Evolutionary conservation across 352 stramenopile genomes (phyloP).

Genomic region (Aphanomyces invadans): DNA sequence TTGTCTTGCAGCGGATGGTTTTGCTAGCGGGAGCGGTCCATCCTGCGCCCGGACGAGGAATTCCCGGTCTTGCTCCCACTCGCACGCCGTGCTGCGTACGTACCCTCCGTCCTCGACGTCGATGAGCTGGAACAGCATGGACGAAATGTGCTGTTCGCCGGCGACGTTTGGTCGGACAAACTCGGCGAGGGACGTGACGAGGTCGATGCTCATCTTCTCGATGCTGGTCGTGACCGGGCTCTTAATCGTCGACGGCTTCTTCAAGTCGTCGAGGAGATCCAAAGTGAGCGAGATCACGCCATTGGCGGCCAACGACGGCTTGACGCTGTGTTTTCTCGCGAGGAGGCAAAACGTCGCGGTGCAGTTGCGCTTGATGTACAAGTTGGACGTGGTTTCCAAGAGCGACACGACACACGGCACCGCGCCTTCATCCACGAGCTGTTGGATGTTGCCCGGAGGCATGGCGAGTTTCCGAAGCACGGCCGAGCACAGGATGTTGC

Average conservation of each 20-base stretch:
- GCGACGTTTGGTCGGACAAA: constrained; percentile 50
- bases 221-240: constrained; percentile 30
- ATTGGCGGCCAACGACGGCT: constrained; percentile 39
- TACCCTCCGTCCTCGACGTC: constrained; percentile 34
- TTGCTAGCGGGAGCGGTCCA: constrained; percentile 10
- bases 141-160: constrained; percentile 45
- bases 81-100: background rate
- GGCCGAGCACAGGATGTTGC: constrained; percentile 41
- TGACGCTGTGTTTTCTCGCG: constrained; percentile 39
- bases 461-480: constrained; percentile 60
- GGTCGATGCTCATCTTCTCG: constrained; percentile 57
- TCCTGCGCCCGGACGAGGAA: constrained; percentile 38
- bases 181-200: constrained; percentile 50
- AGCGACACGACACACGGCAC: constrained; percentile 46
- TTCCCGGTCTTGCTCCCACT: constrained; percentile 50
- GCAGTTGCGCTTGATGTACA: constrained; percentile 61
- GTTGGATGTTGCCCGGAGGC: constrained; percentile 54
- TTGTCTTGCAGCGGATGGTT: constrained; percentile 17
- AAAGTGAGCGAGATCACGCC: constrained; percentile 50
- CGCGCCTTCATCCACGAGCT: constrained; percentile 47
- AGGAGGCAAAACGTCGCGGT: constrained; percentile 57
- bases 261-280: constrained; percentile 35
- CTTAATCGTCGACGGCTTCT: constrained; percentile 26
- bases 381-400: constrained; percentile 30
- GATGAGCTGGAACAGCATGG: constrained; percentile 47